Percentiles rank a stretch among this genome's conserved stretches.
Evolutionary conservation across 805 yeast genomes (phyloP).

Genomic region (Lachancea mirantina): DNA sequence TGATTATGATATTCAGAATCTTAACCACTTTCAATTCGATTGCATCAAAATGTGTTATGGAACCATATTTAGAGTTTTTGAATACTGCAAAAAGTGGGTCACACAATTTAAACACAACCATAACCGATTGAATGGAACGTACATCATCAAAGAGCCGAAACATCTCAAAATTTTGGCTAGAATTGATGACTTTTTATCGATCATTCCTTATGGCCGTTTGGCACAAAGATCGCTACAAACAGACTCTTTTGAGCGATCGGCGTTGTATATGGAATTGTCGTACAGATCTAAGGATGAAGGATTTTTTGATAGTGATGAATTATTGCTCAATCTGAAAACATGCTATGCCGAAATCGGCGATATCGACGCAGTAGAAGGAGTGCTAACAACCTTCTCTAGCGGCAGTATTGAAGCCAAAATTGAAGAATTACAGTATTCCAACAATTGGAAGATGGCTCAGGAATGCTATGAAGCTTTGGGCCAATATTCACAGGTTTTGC

Average conservation of each 20-base stretch:
- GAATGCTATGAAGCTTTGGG: conserved; percentile 72
- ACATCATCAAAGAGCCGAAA: conserved; percentile 21
- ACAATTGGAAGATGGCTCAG: conserved; percentile 81
- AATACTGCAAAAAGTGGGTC: conserved; percentile 76
- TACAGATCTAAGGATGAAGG: conserved; percentile 36
- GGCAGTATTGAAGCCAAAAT: conserved; percentile 68
- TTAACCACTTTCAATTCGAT: conserved; percentile 51
- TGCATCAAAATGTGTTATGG: conserved; percentile 60
- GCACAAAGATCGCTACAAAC: conserved; percentile 79
- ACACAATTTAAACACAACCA: conserved; percentile 35
- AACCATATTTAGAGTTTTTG: conserved; percentile 69
- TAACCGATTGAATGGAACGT: conserved; percentile 23
- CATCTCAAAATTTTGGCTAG: conserved; percentile 21
- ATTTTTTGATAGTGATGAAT: conserved; percentile 27
- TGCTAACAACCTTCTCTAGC: conserved; percentile 63
- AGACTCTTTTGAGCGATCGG: conserved; percentile 79
- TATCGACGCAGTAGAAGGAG: conserved; percentile 83
- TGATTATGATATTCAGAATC: conserved; percentile 36
- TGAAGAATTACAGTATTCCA: conserved; percentile 73
- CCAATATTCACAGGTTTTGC: conserved; percentile 29
- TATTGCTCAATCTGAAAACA: conserved; percentile 48
- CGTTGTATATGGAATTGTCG: conserved; percentile 76
- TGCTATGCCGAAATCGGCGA: conserved; percentile 87
- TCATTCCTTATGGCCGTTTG: conserved; percentile 59
- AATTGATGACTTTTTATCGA: conserved; percentile 43